Evolutionary conservation across 2,329 filamentous ascomycete genomes (phyloP).

Genomic region (Hymenoscyphus occultus): DNA sequence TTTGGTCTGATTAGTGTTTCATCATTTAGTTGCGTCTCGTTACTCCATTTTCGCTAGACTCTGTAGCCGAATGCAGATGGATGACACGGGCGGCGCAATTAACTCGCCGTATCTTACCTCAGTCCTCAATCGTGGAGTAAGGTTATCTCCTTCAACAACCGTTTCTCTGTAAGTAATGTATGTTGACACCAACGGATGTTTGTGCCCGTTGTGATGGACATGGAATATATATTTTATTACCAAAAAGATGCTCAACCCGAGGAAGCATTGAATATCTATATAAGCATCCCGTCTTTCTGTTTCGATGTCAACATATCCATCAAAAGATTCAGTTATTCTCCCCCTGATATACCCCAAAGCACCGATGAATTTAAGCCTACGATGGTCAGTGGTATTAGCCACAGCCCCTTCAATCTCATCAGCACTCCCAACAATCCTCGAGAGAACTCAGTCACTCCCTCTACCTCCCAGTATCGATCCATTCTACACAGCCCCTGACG

Average conservation of each 20-base stretch:
- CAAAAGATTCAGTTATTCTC: too few relatives aligned
- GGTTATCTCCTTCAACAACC: neutral
- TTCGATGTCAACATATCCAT: too few relatives aligned
- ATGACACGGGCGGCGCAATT: neutral
- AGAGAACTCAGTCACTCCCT: slow-evolving; percentile 11
- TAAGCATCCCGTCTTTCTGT: too few relatives aligned
- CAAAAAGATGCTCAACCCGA: too few relatives aligned
- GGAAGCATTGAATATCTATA: too few relatives aligned
- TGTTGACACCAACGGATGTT: too few relatives aligned
- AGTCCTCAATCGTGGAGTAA: neutral
- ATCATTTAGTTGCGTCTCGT: too few relatives aligned
- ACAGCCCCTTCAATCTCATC: neutral
- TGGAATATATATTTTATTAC: too few relatives aligned
- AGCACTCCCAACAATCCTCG: neutral
- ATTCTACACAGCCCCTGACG: slow-evolving; percentile 37
- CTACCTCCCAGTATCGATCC: slow-evolving; percentile 39
- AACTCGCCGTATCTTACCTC: neutral
- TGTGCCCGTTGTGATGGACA: too few relatives aligned
- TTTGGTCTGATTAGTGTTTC: too few relatives aligned
- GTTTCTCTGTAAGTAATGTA: neutral
- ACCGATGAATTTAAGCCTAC: neutral
- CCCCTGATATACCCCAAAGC: neutral
- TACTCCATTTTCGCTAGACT: neutral
- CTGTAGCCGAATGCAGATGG: neutral
- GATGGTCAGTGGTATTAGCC: neutral